These are phyloP conservation scores for Erysiphe pulchra DNA, from an alignment of 2,329 filamentous ascomycete genomes.

Conservation along the genomic window DNA sequence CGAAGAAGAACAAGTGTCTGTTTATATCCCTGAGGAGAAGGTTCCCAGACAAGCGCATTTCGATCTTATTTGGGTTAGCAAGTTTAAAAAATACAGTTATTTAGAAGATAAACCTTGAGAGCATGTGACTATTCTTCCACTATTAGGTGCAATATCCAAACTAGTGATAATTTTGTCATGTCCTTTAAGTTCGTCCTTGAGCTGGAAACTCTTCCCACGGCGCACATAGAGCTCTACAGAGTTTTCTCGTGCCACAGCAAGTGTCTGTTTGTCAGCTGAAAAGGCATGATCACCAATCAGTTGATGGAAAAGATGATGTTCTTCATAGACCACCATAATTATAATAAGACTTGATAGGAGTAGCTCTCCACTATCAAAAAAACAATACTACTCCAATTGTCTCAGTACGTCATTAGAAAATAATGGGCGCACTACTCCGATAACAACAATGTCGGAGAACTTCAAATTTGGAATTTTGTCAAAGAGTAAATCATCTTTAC, in stretches of 20 bases:
- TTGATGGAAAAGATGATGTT: conserved; percentile 89
- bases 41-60: conserved; percentile 96
- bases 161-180: conserved; percentile 95
- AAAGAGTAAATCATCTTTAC: too few species aligned
- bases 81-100: not conserved
- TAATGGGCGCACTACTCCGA: too few species aligned
- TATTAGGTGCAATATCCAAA: conserved; percentile 79
- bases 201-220: conserved; percentile 46
- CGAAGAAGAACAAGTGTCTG: conserved; percentile 88
- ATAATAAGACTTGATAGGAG: conserved; percentile 42
- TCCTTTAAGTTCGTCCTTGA: conserved; percentile 81
- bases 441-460: too few species aligned
- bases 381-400: not conserved
- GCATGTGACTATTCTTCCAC: conserved; percentile 87
- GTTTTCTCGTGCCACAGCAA: conserved; percentile 79
- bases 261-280: conserved; percentile 65
- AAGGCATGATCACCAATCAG: conserved; percentile 97
- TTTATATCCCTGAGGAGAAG: conserved; percentile 78
- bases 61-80: conserved; percentile 33
- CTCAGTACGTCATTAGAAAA: too few species aligned
- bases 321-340: conserved; percentile 60
- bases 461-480: too few species aligned
- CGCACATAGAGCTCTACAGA: conserved; percentile 68
- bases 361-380: conserved; percentile 80
- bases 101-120: conserved; percentile 45